Conservation (phyloP, 768 basidiomycete genomes). For the Tulasnella sp. region DNA sequence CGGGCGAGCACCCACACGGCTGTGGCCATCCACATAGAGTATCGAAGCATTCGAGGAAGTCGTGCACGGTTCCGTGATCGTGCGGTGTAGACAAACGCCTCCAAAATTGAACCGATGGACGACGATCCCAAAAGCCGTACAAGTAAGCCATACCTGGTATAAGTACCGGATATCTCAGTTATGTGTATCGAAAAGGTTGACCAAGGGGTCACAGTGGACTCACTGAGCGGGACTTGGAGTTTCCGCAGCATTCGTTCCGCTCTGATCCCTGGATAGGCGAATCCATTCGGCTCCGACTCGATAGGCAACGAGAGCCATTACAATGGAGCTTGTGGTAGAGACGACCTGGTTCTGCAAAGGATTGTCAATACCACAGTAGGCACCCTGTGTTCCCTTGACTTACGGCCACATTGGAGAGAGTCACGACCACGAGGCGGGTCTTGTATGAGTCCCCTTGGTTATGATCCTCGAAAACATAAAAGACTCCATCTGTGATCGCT, state of each 20-base stretch:
- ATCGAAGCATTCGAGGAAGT: not conserved
- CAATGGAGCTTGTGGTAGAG: not conserved
- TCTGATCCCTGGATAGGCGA: not conserved
- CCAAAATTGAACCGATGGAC: not conserved
- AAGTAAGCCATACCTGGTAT: not conserved
- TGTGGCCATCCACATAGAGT: not conserved
- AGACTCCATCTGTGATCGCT: not conserved
- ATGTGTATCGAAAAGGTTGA: not conserved
- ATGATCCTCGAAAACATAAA: not conserved
- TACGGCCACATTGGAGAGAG: not conserved
- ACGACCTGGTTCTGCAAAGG: not conserved
- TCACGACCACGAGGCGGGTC: not conserved
- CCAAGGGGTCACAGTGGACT: not conserved
- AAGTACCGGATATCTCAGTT: not conserved
- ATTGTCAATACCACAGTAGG: not conserved
- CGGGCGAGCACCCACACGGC: not conserved
- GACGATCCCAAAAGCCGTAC: not conserved
- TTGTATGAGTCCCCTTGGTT: not conserved
- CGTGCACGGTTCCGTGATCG: not conserved
- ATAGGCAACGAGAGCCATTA: not conserved
- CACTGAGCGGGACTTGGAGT: not conserved
- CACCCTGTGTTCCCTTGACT: not conserved
- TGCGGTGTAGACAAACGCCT: not conserved
- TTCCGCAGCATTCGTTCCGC: not conserved
- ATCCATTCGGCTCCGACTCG: not conserved